Conservation (phyloP, 2,329 filamentous ascomycete genomes). For the Cadophora luteo-olivacea region DNA sequence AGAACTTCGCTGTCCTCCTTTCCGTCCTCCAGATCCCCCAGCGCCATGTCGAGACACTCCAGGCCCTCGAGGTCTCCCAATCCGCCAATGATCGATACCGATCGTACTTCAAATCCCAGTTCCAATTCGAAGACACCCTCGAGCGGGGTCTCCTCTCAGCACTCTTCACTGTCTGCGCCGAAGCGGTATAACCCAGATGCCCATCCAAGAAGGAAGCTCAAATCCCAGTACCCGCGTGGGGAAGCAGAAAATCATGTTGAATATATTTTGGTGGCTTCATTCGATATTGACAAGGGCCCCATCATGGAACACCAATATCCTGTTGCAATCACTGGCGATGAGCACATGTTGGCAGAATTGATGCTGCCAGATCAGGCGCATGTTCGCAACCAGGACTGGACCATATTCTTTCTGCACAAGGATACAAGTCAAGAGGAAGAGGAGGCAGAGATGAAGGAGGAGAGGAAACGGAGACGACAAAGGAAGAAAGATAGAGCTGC, state of each 20-base stretch:
- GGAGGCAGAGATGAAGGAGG: conserved; percentile 70
- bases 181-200: conserved; percentile 58
- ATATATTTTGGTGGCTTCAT: conserved; percentile 96
- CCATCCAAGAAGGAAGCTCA: conserved; percentile 62
- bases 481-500: conserved; percentile 58
- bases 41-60: conserved; percentile 60
- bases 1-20: conserved; percentile 70
- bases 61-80: conserved; percentile 62
- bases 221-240: conserved; percentile 78
- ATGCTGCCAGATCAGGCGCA: conserved; percentile 99
- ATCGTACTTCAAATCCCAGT: conserved; percentile 65
- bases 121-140: conserved; percentile 66
- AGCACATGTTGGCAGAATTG: conserved; percentile 96
- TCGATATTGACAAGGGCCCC: conserved; percentile 94
- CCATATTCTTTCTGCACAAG: conserved; percentile 98
- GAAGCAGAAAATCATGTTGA: conserved; percentile 92
- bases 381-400: conserved; percentile 95
- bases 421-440: conserved; percentile 87
- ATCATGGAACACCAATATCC: conserved; percentile 99
- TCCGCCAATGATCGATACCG: conserved; percentile 53
- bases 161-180: conserved; percentile 64
- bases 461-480: conserved; percentile 57
- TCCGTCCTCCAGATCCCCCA: conserved; percentile 61
- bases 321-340: conserved; percentile 91
- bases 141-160: conserved; percentile 61